phyloP scores from a whole-genome alignment of 2,329 filamentous ascomycete species.

The Botrytis byssoidea region DNA sequence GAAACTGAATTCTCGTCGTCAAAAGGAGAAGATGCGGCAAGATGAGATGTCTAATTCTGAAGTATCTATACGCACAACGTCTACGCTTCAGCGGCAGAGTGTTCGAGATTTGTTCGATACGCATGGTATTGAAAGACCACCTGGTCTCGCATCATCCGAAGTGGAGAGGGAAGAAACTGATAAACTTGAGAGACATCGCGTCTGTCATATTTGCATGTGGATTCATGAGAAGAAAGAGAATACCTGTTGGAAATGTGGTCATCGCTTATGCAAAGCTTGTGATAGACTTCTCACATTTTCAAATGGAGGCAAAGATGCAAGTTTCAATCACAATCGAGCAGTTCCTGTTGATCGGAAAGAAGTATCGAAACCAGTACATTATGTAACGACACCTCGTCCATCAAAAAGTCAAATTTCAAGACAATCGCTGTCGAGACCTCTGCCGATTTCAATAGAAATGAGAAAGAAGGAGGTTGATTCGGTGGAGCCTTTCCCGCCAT shows the following conservation, averaged over 20 bases:
- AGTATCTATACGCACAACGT: conserved; percentile 35
- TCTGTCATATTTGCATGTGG: conserved; percentile 53
- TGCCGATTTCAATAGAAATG: neutral
- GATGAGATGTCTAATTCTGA: conserved; percentile 27
- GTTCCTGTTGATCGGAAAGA: neutral
- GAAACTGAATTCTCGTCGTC: conserved; percentile 11
- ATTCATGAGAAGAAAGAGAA: conserved; percentile 41
- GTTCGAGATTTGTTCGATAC: conserved; percentile 50
- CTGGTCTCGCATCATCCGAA: conserved; percentile 40
- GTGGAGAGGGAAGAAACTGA: conserved; percentile 1
- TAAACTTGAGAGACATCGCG: conserved; percentile 31
- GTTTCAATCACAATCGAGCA: neutral
- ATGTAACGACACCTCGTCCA: neutral
- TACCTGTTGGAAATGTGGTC: conserved; percentile 50
- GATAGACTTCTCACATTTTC: conserved; percentile 13
- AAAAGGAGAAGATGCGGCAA: conserved; percentile 20
- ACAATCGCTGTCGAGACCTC: neutral
- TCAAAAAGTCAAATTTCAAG: neutral
- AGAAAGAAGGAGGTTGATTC: neutral
- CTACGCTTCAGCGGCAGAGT: conserved; percentile 43
- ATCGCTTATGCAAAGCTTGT: conserved; percentile 51
- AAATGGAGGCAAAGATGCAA: neutral
- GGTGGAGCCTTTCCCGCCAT: neutral
- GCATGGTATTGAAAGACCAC: conserved; percentile 47
- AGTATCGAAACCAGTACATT: neutral